Conservation (phyloP, 208 protist genomes). For the Trypanosoma theileri region DNA sequence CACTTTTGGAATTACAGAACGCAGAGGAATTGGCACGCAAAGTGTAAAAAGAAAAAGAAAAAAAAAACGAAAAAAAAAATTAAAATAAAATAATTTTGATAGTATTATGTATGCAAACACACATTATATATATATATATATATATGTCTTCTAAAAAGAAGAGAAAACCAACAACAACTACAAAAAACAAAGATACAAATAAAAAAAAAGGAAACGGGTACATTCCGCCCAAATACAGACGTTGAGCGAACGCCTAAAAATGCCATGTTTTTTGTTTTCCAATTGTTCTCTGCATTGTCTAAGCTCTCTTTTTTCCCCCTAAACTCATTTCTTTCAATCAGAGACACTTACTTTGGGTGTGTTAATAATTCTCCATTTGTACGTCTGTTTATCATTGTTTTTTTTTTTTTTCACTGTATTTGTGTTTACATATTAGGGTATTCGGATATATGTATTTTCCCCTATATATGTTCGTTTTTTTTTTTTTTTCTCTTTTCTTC, state of each 20-base stretch:
- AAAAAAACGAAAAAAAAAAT: slow-evolving; percentile 7
- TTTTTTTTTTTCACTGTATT: too few relatives aligned
- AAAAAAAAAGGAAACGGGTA: background rate
- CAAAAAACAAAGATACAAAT: background rate
- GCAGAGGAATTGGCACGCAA: slow-evolving; percentile 62
- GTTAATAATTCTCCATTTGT: too few relatives aligned
- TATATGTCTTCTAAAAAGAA: background rate
- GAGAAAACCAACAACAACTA: background rate
- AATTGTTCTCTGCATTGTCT: background rate
- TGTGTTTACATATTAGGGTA: too few relatives aligned
- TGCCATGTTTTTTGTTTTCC: background rate
- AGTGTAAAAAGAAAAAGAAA: slow-evolving; percentile 34
- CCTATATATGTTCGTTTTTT: too few relatives aligned
- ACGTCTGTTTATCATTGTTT: too few relatives aligned
- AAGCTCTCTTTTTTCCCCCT: background rate
- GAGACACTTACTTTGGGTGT: too few relatives aligned
- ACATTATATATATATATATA: background rate
- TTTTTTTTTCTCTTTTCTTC: too few relatives aligned
- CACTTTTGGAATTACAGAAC: slow-evolving; percentile 82
- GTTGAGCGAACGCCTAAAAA: too few relatives aligned
- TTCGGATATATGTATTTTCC: too few relatives aligned
- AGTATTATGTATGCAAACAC: background rate
- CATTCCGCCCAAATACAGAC: background rate
- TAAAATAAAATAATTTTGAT: background rate
- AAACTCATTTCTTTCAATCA: background rate